Percentiles rank a stretch among this genome's conserved stretches.
Conservation (phyloP, 352 stramenopile species). For the Globisporangium paddicum region DNA sequence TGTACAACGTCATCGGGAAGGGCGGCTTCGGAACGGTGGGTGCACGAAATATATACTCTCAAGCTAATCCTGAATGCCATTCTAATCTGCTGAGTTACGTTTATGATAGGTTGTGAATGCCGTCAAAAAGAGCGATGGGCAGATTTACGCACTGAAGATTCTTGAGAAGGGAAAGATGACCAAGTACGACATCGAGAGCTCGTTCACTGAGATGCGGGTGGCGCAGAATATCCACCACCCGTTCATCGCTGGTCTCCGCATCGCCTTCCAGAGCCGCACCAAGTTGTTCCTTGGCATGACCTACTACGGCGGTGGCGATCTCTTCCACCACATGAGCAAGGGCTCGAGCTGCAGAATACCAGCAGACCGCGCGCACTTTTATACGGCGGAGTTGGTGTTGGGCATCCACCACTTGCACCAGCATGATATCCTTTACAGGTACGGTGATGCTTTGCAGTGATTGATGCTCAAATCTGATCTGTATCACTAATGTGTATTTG, state of each 20-base stretch:
- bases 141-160: constrained; percentile 91
- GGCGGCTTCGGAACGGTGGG: constrained; percentile 75
- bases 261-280: constrained; percentile 84
- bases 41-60: neutral
- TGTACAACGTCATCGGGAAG: constrained; percentile 90
- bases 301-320: constrained; percentile 81
- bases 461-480: neutral
- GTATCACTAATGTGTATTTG: neutral
- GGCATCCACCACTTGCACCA: constrained; percentile 92
- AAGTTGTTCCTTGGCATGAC: constrained; percentile 88
- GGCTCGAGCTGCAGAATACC: constrained; percentile 83
- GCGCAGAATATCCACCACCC: constrained; percentile 87
- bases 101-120: constrained; percentile 74
- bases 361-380: constrained; percentile 85
- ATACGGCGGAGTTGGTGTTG: constrained; percentile 90
- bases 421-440: constrained; percentile 93
- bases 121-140: constrained; percentile 86
- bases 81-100: neutral
- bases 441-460: neutral
- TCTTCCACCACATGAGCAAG: constrained; percentile 90
- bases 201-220: constrained; percentile 88
- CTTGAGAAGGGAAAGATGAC: constrained; percentile 89
- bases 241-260: constrained; percentile 81
- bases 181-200: constrained; percentile 87
- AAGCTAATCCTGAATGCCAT: neutral